Percentiles rank a stretch among this genome's conserved stretches.
Conservation (phyloP, 2,329 filamentous ascomycete genomes). For the Colletotrichum limetticola region DNA sequence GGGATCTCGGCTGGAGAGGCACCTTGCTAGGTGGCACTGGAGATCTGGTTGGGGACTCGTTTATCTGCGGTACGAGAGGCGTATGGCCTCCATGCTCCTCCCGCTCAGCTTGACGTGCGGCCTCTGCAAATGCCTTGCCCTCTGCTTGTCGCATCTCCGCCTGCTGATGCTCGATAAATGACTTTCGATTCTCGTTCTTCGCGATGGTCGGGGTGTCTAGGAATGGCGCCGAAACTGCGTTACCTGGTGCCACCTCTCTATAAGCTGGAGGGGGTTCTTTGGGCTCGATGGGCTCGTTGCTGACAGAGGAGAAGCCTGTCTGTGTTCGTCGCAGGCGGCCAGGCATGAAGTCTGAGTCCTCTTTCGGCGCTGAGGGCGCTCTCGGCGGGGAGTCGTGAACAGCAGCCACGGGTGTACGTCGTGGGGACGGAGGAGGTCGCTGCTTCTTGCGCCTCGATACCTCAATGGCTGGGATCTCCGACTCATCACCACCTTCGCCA, state of each 20-base stretch:
- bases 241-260: slow-evolving; percentile 44
- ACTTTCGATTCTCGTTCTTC: slow-evolving; percentile 65
- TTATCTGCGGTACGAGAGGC: slow-evolving; percentile 43
- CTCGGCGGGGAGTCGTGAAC: slow-evolving; percentile 39
- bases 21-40: slow-evolving; percentile 36
- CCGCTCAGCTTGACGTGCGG: slow-evolving; percentile 49
- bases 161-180: slow-evolving; percentile 68
- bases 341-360: slow-evolving; percentile 61
- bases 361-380: slow-evolving; percentile 39
- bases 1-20: slow-evolving; percentile 36
- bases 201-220: slow-evolving; percentile 51
- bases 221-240: slow-evolving; percentile 51
- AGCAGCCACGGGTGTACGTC: slow-evolving; percentile 41
- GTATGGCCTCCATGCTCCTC: slow-evolving; percentile 35
- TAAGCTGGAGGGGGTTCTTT: slow-evolving; percentile 24
- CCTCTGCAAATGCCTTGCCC: slow-evolving; percentile 67
- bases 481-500: slow-evolving; percentile 91
- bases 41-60: slow-evolving; percentile 29
- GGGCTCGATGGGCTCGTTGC: slow-evolving; percentile 34
- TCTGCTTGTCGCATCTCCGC: slow-evolving; percentile 71
- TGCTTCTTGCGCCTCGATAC: slow-evolving; percentile 69
- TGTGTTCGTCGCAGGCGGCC: slow-evolving; percentile 66
- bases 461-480: slow-evolving; percentile 76
- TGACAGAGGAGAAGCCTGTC: slow-evolving; percentile 61
- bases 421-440: slow-evolving; percentile 45